A percentile compares a stretch with the other conserved stretches of the same genome.
Conservation (phyloP, 2,329 filamentous ascomycete genomes). For the Cadophora sp. region DNA sequence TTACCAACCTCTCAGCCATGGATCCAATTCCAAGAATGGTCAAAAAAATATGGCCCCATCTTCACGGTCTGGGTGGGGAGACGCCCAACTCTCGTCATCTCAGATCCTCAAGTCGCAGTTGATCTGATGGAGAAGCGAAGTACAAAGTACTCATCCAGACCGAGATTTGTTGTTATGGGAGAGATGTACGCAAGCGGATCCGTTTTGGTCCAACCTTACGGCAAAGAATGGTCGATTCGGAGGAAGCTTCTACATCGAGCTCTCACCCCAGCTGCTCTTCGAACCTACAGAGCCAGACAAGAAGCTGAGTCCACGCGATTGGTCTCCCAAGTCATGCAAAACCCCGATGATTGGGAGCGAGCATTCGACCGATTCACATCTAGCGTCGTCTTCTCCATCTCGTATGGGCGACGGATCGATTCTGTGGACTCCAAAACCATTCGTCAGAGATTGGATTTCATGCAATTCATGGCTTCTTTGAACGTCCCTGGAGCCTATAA, state of each 20-base stretch:
- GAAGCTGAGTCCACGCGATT: slow-evolving; percentile 56
- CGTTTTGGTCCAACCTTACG: slow-evolving; percentile 57
- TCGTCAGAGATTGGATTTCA: slow-evolving; percentile 53
- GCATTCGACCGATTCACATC: slow-evolving; percentile 56
- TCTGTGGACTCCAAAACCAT: slow-evolving; percentile 55
- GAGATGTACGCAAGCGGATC: slow-evolving; percentile 50
- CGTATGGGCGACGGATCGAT: slow-evolving; percentile 58
- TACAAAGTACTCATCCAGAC: slow-evolving; percentile 53
- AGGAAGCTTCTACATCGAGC: slow-evolving; percentile 52
- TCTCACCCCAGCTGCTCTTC: slow-evolving; percentile 52
- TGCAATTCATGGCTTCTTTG: slow-evolving; percentile 55
- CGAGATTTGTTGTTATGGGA: slow-evolving; percentile 53
- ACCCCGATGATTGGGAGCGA: slow-evolving; percentile 52
- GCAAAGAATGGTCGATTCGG: slow-evolving; percentile 53
- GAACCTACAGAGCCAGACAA: slow-evolving; percentile 55
- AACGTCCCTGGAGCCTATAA: slow-evolving; percentile 51
- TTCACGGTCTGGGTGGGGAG: slow-evolving; percentile 57
- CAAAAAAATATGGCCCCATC: slow-evolving; percentile 53
- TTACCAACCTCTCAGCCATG: slow-evolving; percentile 46
- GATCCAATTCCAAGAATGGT: slow-evolving; percentile 53
- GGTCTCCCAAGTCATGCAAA: slow-evolving; percentile 50
- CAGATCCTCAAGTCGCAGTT: slow-evolving; percentile 51
- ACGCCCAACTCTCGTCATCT: slow-evolving; percentile 53
- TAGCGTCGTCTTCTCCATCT: slow-evolving; percentile 57
- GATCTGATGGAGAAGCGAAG: slow-evolving; percentile 55